Base-by-base conservation (phyloP, 2,329 filamentous ascomycete species). In the Talaromyces sp. region DNA sequence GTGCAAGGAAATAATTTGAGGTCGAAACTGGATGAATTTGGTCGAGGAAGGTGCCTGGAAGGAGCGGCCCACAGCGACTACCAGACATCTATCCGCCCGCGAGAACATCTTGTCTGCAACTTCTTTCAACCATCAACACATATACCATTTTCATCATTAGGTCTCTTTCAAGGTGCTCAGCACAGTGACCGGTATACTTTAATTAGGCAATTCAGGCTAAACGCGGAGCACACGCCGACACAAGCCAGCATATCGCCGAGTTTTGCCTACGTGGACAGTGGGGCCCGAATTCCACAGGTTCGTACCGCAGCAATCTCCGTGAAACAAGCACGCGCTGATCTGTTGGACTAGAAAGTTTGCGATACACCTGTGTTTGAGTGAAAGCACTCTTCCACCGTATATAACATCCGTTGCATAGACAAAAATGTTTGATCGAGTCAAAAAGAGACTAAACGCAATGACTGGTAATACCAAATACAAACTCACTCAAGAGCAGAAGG, bases 401-500 rank as follows among this genome's bases (percentile, higher is more conserved):
- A 25, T 13, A 8, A 22, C 4, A 17, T 6, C 9, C 31, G 17
- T 37, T 2, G 1, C 19, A 39, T 5, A 54, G 50, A 13, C 15
- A 56, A 37, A 8, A 22, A 62, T 62, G 60, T 62, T 62, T 31
- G 47, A 50, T 13, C 47, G 47, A 10, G 35, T 62, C 60, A 62
- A 62, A 39, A 41, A 61, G 35, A 50, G 11, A 27, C 13, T 61
- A 9, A 27, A 54, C n/a, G 60, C 47, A 31, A 54, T 62, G 60
- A n/a, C 13, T 6, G 39, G 52, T 8, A 43, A 49, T n/a, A 19
- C 63, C n/a, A 50, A 63, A 9, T 64, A 66, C 61, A 52, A 19
- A 15, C 78, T 85, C 39, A 79, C 79, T 0, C 73, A 80, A 60
- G 76, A 79, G 37, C 78, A 86, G 67, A 81, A 83, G 59, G 74